A percentile compares a stretch with the other conserved stretches of the same genome.
These are phyloP conservation scores for Bertia moriformis DNA, from an alignment of 2,329 filamentous ascomycete genomes.

Conservation along the genomic window DNA sequence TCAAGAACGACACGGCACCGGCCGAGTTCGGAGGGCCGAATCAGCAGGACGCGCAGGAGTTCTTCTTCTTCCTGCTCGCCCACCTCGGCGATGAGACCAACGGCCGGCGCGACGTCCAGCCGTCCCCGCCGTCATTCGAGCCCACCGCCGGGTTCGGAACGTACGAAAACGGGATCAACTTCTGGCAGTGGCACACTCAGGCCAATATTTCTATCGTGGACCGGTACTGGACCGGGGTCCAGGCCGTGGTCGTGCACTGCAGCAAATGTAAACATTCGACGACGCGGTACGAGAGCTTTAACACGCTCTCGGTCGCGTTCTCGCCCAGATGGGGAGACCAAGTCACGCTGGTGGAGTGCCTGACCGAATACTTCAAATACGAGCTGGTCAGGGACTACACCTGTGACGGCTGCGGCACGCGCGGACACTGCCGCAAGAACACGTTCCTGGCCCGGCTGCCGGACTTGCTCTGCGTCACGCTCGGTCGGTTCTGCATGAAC, in stretches of 20 bases:
- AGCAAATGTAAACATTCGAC: slow-evolving; percentile 36
- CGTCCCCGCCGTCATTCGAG: slow-evolving; percentile 40
- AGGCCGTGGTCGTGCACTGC: slow-evolving; percentile 58
- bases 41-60: slow-evolving; percentile 88
- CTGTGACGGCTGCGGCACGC: slow-evolving; percentile 61
- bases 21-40: slow-evolving; percentile 57
- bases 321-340: too few relatives aligned
- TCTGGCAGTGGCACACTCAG: slow-evolving; percentile 60
- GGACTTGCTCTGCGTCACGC: slow-evolving; percentile 62
- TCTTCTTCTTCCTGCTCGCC: slow-evolving; percentile 68
- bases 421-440: slow-evolving; percentile 53
- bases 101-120: slow-evolving; percentile 41
- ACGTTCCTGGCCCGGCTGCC: slow-evolving; percentile 67
- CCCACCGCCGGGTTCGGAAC: slow-evolving; percentile 28
- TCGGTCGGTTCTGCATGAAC: slow-evolving; percentile 42
- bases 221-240: slow-evolving; percentile 65
- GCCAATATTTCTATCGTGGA: slow-evolving; percentile 65
- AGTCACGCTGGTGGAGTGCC: slow-evolving; percentile 40
- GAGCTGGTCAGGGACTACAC: slow-evolving; percentile 56
- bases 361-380: slow-evolving; percentile 54
- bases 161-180: slow-evolving; percentile 53
- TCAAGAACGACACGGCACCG: slow-evolving; percentile 22
- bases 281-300: slow-evolving; percentile 27
- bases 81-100: slow-evolving; percentile 81
- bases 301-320: slow-evolving; percentile 32